These are phyloP conservation scores for Plantago ovata DNA, from an alignment of 257 asterid genomes.

Conservation along the genomic window DNA sequence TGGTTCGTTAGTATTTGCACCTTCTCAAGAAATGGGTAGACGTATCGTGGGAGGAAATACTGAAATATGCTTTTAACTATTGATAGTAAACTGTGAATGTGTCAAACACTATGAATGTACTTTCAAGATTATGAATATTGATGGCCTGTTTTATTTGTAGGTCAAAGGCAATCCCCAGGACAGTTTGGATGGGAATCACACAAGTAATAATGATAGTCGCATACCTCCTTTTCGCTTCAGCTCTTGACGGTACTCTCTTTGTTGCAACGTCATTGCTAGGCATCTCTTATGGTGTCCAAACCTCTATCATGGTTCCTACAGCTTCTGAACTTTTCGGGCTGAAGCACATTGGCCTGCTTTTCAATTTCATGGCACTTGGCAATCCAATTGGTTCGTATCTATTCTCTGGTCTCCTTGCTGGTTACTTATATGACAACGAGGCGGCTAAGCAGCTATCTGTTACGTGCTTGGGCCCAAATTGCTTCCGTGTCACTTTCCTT, in stretches of 20 bases:
- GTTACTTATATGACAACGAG: conserved; percentile 52
- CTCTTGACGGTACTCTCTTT: conserved; percentile 38
- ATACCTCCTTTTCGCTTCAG: conserved; percentile 60
- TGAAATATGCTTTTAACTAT: no score
- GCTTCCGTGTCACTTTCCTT: conserved; percentile 56
- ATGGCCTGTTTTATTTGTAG: conserved; percentile 29
- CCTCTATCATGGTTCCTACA: conserved; percentile 59
- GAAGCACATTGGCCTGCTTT: conserved; percentile 56
- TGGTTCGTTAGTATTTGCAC: no score
- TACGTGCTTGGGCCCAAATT: conserved; percentile 57
- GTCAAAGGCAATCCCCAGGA: conserved; percentile 53
- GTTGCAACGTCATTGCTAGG: conserved; percentile 63
- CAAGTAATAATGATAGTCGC: conserved; percentile 56
- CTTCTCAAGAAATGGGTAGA: no score
- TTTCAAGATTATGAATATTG: not conserved
- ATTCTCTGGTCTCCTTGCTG: conserved; percentile 70
- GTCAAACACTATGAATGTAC: not conserved
- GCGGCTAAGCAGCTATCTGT: conserved; percentile 47
- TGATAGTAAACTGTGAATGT: no score
- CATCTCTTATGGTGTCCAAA: conserved; percentile 60
- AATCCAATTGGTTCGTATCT: conserved; percentile 66
- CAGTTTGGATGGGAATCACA: conserved; percentile 54
- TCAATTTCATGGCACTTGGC: conserved; percentile 56
- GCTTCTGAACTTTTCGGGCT: conserved; percentile 73
- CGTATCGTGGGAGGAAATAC: no score